Evolutionary conservation across 2,329 filamentous ascomycete species (phyloP), one percentile per base, ranked within the genome.

Genomic region (Daldinia sp.): DNA sequence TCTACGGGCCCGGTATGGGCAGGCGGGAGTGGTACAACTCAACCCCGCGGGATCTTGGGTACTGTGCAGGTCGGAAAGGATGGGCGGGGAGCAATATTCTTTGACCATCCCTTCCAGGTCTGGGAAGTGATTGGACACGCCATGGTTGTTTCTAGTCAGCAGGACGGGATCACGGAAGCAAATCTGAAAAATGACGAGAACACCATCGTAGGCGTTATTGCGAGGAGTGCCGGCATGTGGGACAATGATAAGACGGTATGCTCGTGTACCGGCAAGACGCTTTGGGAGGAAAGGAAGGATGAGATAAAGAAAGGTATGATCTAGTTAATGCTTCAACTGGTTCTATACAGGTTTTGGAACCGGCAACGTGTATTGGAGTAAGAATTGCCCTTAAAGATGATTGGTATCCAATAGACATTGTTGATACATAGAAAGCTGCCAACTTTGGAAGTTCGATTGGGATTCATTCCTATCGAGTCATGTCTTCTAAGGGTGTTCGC

Each of bases 191-290:
- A 97, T 73, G 93, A 97, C 77, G 86, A 90, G 62, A 89, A 97
- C 79, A 97, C 94, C 20, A 84, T 98, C 57, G 93, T 97, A 1
- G 96, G 96, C 7, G 94, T 99, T 58, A 93, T 99, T 81, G 96
- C 96, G 55, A 87, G 96, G 78, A 98, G 94, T 80, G 95, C 96
- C 15, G 96, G 96, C n/a, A 92, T 97, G 69, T 99, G 96, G 96
- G 95, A 98, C 80, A 97, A 99, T 76, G 93, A 98, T 79, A 99
- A 98, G 87, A 97, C 93, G 51, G 95, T 99, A 5, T 99, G 96
- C 80, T 97, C 94, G 54, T 99, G 96, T 81, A 97, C 94, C 41
- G 96, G 96, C 3, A 98, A 98, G 88, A 98, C 94, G 63, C 88
- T 99, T 10, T 99, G 96, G 96, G 92, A 99, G 81, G 96, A 99